phyloP scores from a whole-genome alignment of 2,329 filamentous ascomycete genomes.

The Elsinoe australis region DNA sequence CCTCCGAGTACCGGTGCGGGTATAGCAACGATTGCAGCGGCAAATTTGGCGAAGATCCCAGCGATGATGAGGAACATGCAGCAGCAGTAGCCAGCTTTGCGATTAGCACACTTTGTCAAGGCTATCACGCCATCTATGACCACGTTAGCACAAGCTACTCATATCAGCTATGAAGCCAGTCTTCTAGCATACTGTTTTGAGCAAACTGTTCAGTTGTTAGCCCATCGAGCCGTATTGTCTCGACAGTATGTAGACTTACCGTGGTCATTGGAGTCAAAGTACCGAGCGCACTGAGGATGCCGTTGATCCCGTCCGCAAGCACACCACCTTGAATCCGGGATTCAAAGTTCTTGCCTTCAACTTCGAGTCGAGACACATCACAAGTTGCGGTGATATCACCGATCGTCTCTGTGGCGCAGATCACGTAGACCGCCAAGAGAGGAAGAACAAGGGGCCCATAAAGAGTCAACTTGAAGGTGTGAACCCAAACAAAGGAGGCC shows the following conservation, averaged over 20 bases:
- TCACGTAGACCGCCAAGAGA: constrained; percentile 54
- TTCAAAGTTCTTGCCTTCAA: constrained; percentile 64
- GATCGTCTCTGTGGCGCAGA: constrained; percentile 71
- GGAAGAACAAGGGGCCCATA: constrained; percentile 69
- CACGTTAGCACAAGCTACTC: too few relatives aligned
- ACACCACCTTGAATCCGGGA: constrained; percentile 72
- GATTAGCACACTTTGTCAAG: constrained; percentile 71
- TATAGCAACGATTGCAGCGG: constrained; percentile 69
- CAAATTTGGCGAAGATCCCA: constrained; percentile 78
- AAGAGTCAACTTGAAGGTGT: constrained; percentile 64
- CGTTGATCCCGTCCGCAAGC: constrained; percentile 68
- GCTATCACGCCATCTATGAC: constrained; percentile 72
- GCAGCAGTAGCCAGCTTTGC: constrained; percentile 70
- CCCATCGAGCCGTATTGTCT: not conserved
- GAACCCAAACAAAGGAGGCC: constrained; percentile 69
- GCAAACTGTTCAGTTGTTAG: constrained; percentile 46
- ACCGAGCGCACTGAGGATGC: constrained; percentile 65
- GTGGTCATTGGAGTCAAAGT: constrained; percentile 74
- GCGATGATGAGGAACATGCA: constrained; percentile 71
- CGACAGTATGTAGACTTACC: not conserved
- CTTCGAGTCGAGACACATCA: constrained; percentile 68
- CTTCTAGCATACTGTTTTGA: constrained; percentile 39
- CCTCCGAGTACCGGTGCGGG: constrained; percentile 47
- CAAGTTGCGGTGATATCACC: constrained; percentile 64
- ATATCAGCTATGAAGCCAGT: too few relatives aligned